Conservation (phyloP, 2,329 filamentous ascomycete species). For the Fusarium domesticum region DNA sequence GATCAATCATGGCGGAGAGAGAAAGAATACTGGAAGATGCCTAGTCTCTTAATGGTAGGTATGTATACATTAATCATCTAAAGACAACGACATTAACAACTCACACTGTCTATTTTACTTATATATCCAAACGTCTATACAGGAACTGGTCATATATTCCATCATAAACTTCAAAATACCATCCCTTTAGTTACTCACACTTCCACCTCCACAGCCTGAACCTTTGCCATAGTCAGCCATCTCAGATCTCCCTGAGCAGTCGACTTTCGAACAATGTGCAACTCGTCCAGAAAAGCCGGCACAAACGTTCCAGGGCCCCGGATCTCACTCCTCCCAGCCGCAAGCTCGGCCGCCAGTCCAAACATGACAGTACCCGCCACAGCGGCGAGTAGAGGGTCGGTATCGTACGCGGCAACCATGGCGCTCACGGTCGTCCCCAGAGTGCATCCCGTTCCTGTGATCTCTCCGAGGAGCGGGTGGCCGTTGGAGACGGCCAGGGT, state of each 20-base stretch:
- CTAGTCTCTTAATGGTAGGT: too few species aligned
- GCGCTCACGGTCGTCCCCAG: conserved; percentile 79
- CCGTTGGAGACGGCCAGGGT: conserved; percentile 74
- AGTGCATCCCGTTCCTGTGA: conserved; percentile 82
- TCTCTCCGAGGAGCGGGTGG: conserved; percentile 63
- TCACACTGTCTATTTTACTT: too few species aligned
- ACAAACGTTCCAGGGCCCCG: conserved; percentile 83
- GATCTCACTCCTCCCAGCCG: conserved; percentile 63
- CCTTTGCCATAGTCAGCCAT: conserved; percentile 53
- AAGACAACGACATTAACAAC: too few species aligned
- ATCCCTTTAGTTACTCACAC: conserved; percentile 13
- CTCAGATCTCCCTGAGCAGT: conserved; percentile 45
- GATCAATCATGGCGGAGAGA: too few species aligned
- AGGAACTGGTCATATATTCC: too few species aligned
- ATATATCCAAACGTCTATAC: too few species aligned
- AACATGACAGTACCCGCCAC: conserved; percentile 73
- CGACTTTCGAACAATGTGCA: conserved; percentile 49
- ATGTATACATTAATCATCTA: too few species aligned
- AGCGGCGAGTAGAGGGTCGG: conserved; percentile 68
- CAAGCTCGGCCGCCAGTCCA: conserved; percentile 68
- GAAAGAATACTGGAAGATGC: too few species aligned
- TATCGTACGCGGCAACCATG: conserved; percentile 61
- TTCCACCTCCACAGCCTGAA: conserved; percentile 39
- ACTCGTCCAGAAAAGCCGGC: conserved; percentile 76
- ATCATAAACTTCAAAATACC: neutral